phyloP scores from a whole-genome alignment of 371 early-diverging fungal genomes.

The Dinochytrium kinnereticum region DNA sequence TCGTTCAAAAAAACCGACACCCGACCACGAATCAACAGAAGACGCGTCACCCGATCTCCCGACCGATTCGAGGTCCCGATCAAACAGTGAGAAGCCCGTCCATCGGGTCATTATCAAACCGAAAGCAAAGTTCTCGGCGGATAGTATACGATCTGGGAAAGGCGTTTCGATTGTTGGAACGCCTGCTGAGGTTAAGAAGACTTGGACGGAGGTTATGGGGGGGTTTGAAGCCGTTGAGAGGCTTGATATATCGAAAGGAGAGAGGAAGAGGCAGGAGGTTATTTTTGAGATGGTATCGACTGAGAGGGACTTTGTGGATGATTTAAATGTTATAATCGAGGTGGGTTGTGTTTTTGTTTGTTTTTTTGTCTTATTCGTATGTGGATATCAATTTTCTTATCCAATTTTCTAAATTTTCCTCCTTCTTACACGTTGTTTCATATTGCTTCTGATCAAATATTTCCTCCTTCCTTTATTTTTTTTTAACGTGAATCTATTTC shows the following conservation, averaged over 20 bases:
- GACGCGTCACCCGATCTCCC: not conserved
- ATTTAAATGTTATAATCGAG: conserved; percentile 62
- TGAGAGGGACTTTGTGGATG: conserved; percentile 66
- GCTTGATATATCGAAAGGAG: conserved; percentile 42
- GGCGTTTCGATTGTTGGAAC: conserved; percentile 37
- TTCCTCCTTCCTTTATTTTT: not conserved
- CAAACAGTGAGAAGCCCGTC: not conserved
- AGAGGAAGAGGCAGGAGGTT: conserved; percentile 66
- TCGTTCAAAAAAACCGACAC: not conserved
- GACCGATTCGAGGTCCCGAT: not conserved
- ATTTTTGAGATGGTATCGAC: conserved; percentile 69
- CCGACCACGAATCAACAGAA: no score
- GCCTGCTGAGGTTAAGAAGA: conserved; percentile 35
- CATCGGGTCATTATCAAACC: not conserved
- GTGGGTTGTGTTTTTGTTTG: conserved; percentile 42
- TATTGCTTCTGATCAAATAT: not conserved
- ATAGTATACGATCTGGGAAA: not conserved
- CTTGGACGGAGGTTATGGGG: conserved; percentile 53
- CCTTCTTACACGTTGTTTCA: no score
- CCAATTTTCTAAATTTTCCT: no score
- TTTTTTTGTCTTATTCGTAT: not conserved
- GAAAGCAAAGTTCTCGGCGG: conserved; percentile 11
- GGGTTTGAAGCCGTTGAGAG: conserved; percentile 44
- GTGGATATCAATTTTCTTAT: no score
- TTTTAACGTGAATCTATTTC: no score